Conservation (phyloP, 2,329 filamentous ascomycete genomes). For the Aquanectria penicillioides region DNA sequence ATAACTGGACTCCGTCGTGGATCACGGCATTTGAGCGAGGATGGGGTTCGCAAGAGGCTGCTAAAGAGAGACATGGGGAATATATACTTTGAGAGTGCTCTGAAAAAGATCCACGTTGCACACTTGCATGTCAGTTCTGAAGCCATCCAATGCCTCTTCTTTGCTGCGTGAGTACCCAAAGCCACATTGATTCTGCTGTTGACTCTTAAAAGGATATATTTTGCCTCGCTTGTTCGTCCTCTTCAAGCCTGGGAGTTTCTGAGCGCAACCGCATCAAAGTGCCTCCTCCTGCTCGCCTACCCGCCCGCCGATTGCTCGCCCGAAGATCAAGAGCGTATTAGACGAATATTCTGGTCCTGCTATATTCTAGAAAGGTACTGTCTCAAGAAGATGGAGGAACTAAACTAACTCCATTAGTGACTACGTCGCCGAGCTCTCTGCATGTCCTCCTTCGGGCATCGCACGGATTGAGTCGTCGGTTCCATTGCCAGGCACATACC, state of each 20-base stretch:
- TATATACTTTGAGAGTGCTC: slow-evolving; percentile 57
- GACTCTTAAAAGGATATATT: slow-evolving; percentile 49
- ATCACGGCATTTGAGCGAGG: slow-evolving; percentile 20
- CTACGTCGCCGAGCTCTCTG: slow-evolving; percentile 62
- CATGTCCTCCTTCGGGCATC: slow-evolving; percentile 60
- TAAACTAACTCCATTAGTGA: slow-evolving; percentile 47
- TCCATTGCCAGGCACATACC: slow-evolving; percentile 57
- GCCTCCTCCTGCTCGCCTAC: slow-evolving; percentile 59
- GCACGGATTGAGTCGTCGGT: slow-evolving; percentile 62
- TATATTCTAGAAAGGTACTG: slow-evolving; percentile 62
- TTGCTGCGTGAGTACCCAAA: slow-evolving; percentile 54
- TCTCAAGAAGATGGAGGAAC: fast-evolving
- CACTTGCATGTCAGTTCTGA: slow-evolving; percentile 58
- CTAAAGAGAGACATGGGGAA: slow-evolving; percentile 50
- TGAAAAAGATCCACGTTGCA: slow-evolving; percentile 57
- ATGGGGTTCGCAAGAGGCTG: slow-evolving; percentile 44
- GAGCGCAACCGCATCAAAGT: slow-evolving; percentile 59
- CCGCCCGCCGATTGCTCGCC: slow-evolving; percentile 44
- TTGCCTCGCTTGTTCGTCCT: slow-evolving; percentile 59
- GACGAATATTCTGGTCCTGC: slow-evolving; percentile 64
- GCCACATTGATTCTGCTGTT: fast-evolving
- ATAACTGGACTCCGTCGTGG: slow-evolving; percentile 43
- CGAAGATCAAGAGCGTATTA: slow-evolving; percentile 58
- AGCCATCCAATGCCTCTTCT: slow-evolving; percentile 61
- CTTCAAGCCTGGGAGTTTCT: slow-evolving; percentile 64